Percentiles rank a stretch among this genome's conserved stretches.
Evolutionary conservation across 1,284 basidiomycete species (phyloP).

Genomic region (Trametes sp.): DNA sequence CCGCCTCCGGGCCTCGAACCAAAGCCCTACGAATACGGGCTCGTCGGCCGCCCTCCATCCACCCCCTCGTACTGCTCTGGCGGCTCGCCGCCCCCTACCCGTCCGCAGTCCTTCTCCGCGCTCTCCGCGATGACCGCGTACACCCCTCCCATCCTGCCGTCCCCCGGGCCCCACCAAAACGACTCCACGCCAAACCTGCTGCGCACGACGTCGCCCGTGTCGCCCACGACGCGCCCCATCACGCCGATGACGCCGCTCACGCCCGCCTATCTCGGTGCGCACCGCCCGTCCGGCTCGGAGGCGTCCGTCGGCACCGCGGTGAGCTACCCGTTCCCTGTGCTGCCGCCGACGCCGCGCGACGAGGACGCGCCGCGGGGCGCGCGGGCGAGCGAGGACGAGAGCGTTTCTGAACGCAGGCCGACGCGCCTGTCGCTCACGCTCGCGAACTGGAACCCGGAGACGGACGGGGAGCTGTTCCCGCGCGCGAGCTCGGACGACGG

Average conservation of each 20-base stretch:
- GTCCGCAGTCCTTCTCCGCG: slow-evolving; percentile 21
- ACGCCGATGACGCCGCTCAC: slow-evolving; percentile 14
- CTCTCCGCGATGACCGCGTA: slow-evolving; percentile 17
- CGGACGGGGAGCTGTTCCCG: slow-evolving; percentile 34
- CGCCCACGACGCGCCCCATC: not conserved
- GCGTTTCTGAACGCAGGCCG: slow-evolving; percentile 29
- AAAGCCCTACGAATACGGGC: slow-evolving; percentile 41
- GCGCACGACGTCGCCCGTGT: slow-evolving; percentile 10
- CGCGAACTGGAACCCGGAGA: slow-evolving; percentile 39
- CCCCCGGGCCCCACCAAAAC: slow-evolving; percentile 3
- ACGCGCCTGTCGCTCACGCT: slow-evolving; percentile 39
- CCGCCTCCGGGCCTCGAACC: slow-evolving; percentile 32
- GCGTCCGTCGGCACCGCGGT: slow-evolving; percentile 28
- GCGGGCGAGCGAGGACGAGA: slow-evolving; percentile 8
- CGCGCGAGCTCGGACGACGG: slow-evolving; percentile 25
- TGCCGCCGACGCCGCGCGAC: slow-evolving; percentile 11
- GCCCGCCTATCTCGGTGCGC: slow-evolving; percentile 10
- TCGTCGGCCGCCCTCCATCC: slow-evolving; percentile 34
- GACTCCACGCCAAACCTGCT: slow-evolving; percentile 9
- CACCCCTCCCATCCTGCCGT: slow-evolving; percentile 2
- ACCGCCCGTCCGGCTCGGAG: slow-evolving; percentile 12
- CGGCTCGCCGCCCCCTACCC: slow-evolving; percentile 24
- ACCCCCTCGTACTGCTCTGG: slow-evolving; percentile 23
- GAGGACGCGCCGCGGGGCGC: slow-evolving; percentile 18
- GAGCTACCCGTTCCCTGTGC: slow-evolving; percentile 29